Evolutionary conservation across 257 asterid species (phyloP).

Genomic region (Capsicum rhomboideum): DNA sequence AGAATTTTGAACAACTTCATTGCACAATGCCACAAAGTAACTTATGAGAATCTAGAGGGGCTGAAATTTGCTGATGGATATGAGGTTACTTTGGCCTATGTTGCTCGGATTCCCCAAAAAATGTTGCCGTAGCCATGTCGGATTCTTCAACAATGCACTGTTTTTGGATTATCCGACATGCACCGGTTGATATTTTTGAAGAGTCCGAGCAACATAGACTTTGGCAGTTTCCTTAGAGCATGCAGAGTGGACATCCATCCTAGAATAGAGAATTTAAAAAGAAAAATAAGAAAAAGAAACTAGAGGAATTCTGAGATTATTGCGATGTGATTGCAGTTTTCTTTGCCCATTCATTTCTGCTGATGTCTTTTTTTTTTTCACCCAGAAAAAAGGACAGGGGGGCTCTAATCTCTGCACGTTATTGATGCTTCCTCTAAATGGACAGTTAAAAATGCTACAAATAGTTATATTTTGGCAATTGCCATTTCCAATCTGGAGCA

Average conservation of each 20-base stretch:
- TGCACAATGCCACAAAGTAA: background rate
- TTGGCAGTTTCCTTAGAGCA: background rate
- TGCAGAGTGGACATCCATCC: background rate
- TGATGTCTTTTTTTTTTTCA: background rate
- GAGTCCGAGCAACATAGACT: too few relatives aligned
- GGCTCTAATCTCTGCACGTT: background rate
- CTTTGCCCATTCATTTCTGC: background rate
- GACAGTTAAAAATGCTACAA: background rate
- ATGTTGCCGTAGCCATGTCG: too few relatives aligned
- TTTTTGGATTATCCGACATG: too few relatives aligned
- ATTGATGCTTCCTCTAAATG: background rate
- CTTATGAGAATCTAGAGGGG: background rate
- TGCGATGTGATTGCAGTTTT: background rate
- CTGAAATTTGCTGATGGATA: background rate
- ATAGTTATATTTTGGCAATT: background rate
- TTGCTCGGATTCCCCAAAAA: too few relatives aligned
- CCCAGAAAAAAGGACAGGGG: background rate
- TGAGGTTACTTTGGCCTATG: background rate
- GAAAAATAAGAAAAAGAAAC: background rate
- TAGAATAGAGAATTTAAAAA: background rate
- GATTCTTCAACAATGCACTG: too few relatives aligned
- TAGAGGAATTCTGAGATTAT: background rate
- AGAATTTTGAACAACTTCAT: background rate
- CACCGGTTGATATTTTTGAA: too few relatives aligned
- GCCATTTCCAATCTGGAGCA: background rate